phyloP scores from a whole-genome alignment of 2,329 filamentous ascomycete species.

The Magnaporthiopsis poae region DNA sequence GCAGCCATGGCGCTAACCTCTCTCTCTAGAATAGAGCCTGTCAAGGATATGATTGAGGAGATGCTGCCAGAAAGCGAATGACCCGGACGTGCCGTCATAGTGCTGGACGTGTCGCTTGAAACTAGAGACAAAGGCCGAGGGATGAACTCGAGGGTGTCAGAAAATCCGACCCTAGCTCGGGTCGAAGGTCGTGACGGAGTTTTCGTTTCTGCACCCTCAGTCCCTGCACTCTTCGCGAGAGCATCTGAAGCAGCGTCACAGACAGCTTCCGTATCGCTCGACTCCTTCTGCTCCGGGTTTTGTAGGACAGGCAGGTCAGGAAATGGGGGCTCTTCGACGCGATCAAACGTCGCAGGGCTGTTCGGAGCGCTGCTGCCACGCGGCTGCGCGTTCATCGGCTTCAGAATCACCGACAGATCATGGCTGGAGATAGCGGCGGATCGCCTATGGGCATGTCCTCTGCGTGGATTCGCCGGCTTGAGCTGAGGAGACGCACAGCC shows the following conservation, averaged over 20 bases:
- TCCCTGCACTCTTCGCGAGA: neutral
- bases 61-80: constrained; percentile 73
- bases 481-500: constrained; percentile 49
- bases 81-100: constrained; percentile 55
- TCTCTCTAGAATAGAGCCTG: constrained; percentile 34
- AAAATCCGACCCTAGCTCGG: constrained; percentile 68
- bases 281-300: constrained; percentile 10
- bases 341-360: constrained; percentile 45
- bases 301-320: constrained; percentile 10
- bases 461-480: constrained; percentile 40
- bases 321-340: constrained; percentile 17
- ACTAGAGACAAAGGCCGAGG: constrained; percentile 73
- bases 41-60: constrained; percentile 61
- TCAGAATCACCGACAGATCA: constrained; percentile 63
- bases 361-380: constrained; percentile 54
- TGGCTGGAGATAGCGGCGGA: constrained; percentile 76
- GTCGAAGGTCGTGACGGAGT: constrained; percentile 18
- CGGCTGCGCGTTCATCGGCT: constrained; percentile 43
- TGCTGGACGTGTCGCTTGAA: constrained; percentile 75
- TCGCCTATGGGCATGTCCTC: constrained; percentile 70
- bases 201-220: constrained; percentile 10
- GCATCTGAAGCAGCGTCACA: neutral
- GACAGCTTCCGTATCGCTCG: constrained; percentile 12
- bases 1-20: constrained; percentile 28
- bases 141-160: constrained; percentile 74